phyloP scores from a whole-genome alignment of 768 basidiomycete species.

The Calocybe indica region DNA sequence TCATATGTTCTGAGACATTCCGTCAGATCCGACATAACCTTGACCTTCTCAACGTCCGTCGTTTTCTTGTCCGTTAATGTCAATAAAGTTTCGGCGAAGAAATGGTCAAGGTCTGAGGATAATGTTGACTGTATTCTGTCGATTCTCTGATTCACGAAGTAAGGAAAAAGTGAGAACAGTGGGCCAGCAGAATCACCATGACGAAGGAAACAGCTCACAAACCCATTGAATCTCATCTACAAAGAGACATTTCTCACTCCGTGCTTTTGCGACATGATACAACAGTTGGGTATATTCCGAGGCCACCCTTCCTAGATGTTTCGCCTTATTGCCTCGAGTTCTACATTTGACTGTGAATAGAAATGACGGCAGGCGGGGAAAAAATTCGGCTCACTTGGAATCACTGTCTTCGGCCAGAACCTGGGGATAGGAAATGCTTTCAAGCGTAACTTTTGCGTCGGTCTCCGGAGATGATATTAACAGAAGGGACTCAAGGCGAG shows the following conservation, averaged over 20 bases:
- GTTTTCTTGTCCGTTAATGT: slow-evolving; percentile 41
- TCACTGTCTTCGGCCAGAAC: slow-evolving; percentile 32
- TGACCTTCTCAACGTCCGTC: slow-evolving; percentile 59
- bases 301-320: slow-evolving; percentile 80
- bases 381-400: slow-evolving; percentile 5
- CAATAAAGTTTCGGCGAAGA: slow-evolving; percentile 62
- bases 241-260: slow-evolving; percentile 69
- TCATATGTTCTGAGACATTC: slow-evolving; percentile 83
- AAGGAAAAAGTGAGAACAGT: background rate
- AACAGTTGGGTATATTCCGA: slow-evolving; percentile 89
- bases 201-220: slow-evolving; percentile 22
- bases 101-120: slow-evolving; percentile 78
- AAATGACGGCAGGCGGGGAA: background rate
- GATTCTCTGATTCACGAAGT: slow-evolving; percentile 46
- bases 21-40: slow-evolving; percentile 57
- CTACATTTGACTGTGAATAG: slow-evolving; percentile 24
- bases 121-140: slow-evolving; percentile 80
- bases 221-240: slow-evolving; percentile 87
- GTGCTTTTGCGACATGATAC: slow-evolving; percentile 84
- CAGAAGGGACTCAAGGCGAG: slow-evolving; percentile 82
- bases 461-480: slow-evolving; percentile 50
- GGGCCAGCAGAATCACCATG: slow-evolving; percentile 2
- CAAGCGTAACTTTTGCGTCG: slow-evolving; percentile 17
- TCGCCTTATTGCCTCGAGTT: slow-evolving; percentile 58
- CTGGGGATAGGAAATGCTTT: too few species aligned